Evolutionary conservation across 257 asterid genomes (phyloP).

Genomic region (Jacaranda copaia): DNA sequence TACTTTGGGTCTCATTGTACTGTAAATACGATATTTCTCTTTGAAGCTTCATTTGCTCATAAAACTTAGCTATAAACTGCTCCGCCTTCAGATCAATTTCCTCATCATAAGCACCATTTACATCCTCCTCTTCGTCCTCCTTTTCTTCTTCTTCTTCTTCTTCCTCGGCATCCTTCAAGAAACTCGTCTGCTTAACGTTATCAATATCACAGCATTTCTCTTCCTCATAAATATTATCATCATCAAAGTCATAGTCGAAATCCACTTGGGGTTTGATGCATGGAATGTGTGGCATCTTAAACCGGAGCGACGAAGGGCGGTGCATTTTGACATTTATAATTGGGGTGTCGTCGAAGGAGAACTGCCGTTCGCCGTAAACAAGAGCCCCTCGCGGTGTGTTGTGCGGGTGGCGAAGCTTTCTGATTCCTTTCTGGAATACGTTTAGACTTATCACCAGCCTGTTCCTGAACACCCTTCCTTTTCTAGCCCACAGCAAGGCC

Average conservation of each 20-base stretch:
- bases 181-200: background rate
- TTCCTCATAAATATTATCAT: background rate
- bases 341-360: constrained; percentile 75
- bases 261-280: constrained; percentile 73
- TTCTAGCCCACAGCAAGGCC: constrained; percentile 72
- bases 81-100: constrained; percentile 82
- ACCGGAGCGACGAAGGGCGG: constrained; percentile 77
- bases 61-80: constrained; percentile 74
- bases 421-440: constrained; percentile 52
- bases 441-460: constrained; percentile 46
- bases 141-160: constrained; percentile 12
- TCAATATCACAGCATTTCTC: background rate
- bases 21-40: constrained; percentile 45
- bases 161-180: constrained; percentile 6
- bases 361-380: constrained; percentile 68
- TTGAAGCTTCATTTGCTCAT: constrained; percentile 75
- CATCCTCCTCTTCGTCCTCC: constrained; percentile 31
- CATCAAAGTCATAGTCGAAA: constrained; percentile 68
- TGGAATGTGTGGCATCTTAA: constrained; percentile 75
- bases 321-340: constrained; percentile 64
- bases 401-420: constrained; percentile 51
- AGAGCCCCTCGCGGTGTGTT: constrained; percentile 40
- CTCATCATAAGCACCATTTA: constrained; percentile 40
- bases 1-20: constrained; percentile 30
- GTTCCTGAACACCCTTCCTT: constrained; percentile 55